phyloP scores from a whole-genome alignment of 2,329 filamentous ascomycete species.

The Triangularia verruculosa region DNA sequence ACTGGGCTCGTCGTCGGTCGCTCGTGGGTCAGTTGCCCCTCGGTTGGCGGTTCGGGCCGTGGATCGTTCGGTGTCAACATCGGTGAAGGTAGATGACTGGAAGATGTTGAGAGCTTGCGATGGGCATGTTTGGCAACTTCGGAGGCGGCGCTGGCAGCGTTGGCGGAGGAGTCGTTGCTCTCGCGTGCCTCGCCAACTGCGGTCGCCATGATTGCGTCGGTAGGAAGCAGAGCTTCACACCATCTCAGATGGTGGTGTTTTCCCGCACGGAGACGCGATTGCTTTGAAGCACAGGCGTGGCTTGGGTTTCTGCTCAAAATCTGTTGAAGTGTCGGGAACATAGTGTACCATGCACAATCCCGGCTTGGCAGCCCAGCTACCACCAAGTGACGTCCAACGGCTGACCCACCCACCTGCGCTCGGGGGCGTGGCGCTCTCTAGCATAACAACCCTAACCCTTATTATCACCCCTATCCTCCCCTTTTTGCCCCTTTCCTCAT shows the following conservation, averaged over 20 bases:
- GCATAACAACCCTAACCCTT: too few relatives aligned
- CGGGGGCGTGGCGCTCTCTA: background rate
- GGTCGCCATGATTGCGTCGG: background rate
- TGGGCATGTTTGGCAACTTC: background rate
- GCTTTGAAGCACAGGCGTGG: too few relatives aligned
- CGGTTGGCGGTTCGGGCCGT: background rate
- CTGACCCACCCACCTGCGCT: background rate
- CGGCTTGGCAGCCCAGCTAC: constrained; percentile 2
- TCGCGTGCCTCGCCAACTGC: background rate
- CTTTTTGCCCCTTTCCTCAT: too few relatives aligned
- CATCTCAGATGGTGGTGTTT: background rate
- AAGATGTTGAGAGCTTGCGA: background rate
- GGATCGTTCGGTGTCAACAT: constrained; percentile 21
- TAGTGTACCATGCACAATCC: constrained; percentile 4
- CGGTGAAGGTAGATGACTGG: constrained; percentile 22
- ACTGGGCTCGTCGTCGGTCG: constrained; percentile 16
- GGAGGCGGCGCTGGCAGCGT: background rate
- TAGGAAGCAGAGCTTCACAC: background rate
- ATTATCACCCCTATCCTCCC: too few relatives aligned
- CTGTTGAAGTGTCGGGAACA: background rate
- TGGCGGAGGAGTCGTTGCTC: background rate
- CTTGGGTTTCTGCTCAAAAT: too few relatives aligned
- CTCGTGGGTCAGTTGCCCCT: constrained; percentile 7
- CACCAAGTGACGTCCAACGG: background rate
- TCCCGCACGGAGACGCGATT: too few relatives aligned